These are phyloP conservation scores for Astraeus odoratus DNA, from an alignment of 768 basidiomycete species.

Conservation along the genomic window DNA sequence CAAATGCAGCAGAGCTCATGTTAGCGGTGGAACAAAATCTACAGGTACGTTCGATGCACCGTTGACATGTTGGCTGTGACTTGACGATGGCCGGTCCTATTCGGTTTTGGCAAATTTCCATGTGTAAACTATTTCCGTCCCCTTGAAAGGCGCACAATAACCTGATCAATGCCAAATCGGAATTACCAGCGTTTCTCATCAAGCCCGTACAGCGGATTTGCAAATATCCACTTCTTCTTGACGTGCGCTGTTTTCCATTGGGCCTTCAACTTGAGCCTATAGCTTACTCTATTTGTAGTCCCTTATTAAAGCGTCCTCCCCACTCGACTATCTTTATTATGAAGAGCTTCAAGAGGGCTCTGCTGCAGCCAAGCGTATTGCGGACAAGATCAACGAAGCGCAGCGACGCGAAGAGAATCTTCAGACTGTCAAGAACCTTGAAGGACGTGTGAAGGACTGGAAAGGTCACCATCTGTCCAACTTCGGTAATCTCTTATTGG, in stretches of 20 bases:
- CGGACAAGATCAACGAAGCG: slow-evolving; percentile 94
- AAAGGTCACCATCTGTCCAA: slow-evolving; percentile 94
- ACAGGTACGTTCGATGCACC: slow-evolving; percentile 45
- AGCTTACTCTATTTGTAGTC: slow-evolving; percentile 41
- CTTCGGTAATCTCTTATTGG: slow-evolving; percentile 90
- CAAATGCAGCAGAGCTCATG: slow-evolving; percentile 79
- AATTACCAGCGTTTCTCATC: slow-evolving; percentile 94
- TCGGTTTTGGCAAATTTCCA: slow-evolving; percentile 1
- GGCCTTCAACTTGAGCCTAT: slow-evolving; percentile 9
- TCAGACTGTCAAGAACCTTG: slow-evolving; percentile 82
- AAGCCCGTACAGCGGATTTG: slow-evolving; percentile 98
- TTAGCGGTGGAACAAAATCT: slow-evolving; percentile 82
- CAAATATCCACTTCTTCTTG: slow-evolving; percentile 94
- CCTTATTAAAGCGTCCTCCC: slow-evolving; percentile 63
- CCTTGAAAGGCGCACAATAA: slow-evolving; percentile 67
- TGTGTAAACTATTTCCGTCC: not conserved
- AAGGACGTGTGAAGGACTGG: slow-evolving; percentile 92
- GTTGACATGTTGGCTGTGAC: slow-evolving; percentile 13
- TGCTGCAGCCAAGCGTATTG: slow-evolving; percentile 84
- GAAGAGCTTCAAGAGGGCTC: slow-evolving; percentile 82
- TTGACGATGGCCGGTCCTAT: slow-evolving; percentile 16
- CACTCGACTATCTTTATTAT: slow-evolving; percentile 57
- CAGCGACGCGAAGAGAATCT: slow-evolving; percentile 88
- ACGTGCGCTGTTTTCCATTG: slow-evolving; percentile 44
- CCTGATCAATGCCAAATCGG: slow-evolving; percentile 85